Evolutionary conservation across 2,329 filamentous ascomycete genomes (phyloP).

Genomic region (Xylaria sp.): DNA sequence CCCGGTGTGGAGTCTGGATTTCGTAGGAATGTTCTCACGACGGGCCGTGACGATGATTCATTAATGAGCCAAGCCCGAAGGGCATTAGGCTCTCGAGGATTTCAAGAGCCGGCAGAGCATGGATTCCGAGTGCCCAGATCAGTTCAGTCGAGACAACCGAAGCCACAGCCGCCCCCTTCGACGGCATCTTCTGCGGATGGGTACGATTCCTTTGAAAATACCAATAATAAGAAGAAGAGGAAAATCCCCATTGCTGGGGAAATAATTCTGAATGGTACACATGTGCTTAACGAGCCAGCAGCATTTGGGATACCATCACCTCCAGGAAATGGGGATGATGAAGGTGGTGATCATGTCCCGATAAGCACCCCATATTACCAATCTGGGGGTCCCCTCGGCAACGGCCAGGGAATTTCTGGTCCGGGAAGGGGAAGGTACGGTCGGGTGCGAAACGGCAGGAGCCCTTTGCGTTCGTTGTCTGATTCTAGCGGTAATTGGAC

Average conservation of each 20-base stretch:
- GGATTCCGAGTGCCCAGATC: constrained; percentile 40
- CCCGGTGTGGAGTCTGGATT: constrained; percentile 35
- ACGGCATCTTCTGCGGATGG: constrained; percentile 71
- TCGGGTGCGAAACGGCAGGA: constrained; percentile 57
- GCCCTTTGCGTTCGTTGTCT: constrained; percentile 54
- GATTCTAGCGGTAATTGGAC: constrained; percentile 55
- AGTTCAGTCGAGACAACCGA: constrained; percentile 42
- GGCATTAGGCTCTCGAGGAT: constrained; percentile 40
- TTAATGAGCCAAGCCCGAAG: constrained; percentile 25
- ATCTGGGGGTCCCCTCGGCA: constrained; percentile 48
- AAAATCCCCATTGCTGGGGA: constrained; percentile 91
- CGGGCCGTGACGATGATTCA: constrained; percentile 24
- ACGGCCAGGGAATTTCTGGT: constrained; percentile 70
- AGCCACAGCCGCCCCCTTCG: constrained; percentile 57
- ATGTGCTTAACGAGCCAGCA: constrained; percentile 36
- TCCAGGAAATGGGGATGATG: constrained; percentile 34
- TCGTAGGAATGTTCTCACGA: constrained; percentile 26
- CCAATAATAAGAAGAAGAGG: constrained; percentile 98
- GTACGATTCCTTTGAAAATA: constrained; percentile 97
- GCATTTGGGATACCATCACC: constrained; percentile 32
- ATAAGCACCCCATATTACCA: constrained; percentile 36
- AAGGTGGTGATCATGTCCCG: constrained; percentile 31
- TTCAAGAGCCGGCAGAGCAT: constrained; percentile 42
- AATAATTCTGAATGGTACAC: constrained; percentile 44
- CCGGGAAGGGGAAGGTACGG: constrained; percentile 79